Base-by-base conservation (phyloP, 2,329 filamentous ascomycete genomes). In the Alternaria burnsii region DNA sequence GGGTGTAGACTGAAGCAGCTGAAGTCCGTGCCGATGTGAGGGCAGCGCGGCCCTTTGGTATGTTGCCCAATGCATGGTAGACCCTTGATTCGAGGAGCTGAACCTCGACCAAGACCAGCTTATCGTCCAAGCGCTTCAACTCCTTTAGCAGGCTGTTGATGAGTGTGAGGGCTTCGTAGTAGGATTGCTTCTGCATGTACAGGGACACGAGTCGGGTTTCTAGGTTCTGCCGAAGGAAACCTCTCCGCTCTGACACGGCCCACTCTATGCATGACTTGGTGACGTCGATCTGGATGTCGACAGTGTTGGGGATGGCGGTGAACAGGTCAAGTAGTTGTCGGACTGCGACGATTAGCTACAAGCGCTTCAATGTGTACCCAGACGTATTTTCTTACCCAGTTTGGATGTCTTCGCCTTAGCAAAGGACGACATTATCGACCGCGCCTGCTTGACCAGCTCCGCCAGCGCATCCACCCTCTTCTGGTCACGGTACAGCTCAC, bases 251-350 rank as follows among this genome's bases (percentile, higher is more conserved):
- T 53, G 92, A 91, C 55, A 94, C 92, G 50, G 95, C 95, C 95
- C 95, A 99, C 83, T 98, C 94, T 88, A 99, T 99, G 84, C 93
- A 98, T 82, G 95, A 97, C 82, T 97, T 97, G 76, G 95, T 99
- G 73, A 97, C 93, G 79, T 89, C 84, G 79, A 97, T 93, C 83
- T 99, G 95, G 77, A 90, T 92, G 79, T 99, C 95, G 84, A 91
- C 91, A 72, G 93, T 95, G 82, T 97, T 91, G 74, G 96, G 95
- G 72, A 98, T 97, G 75, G 91, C 88, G 73, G 91, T 89, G 85
- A 98, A 95, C 79, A 97, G 89, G 80, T 99, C 95, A 79, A 99
- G 91, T 26, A 99, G 89, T 82, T 97, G 93, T 72, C 95, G 94
- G 71, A 99, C 95, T 97, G 70, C 65, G 54, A 9, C 9, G 3